These are phyloP conservation scores for Ophiostoma angusticollis DNA, from an alignment of 2,329 filamentous ascomycete genomes.

Conservation along the genomic window DNA sequence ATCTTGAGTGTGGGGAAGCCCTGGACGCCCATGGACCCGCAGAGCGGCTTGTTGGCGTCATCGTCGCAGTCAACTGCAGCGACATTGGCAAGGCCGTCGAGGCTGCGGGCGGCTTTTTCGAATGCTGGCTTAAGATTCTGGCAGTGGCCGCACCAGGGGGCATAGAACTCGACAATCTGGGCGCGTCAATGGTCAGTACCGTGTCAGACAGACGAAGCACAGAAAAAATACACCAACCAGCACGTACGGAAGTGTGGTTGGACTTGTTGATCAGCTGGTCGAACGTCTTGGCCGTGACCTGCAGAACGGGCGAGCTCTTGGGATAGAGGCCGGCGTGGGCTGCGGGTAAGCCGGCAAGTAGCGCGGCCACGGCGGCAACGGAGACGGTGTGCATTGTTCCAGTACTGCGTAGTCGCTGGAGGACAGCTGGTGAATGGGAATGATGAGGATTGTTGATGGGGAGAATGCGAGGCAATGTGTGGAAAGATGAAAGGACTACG, in stretches of 20 bases:
- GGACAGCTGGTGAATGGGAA: too few species aligned
- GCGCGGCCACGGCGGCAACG: slow-evolving; percentile 43
- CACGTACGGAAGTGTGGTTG: slow-evolving; percentile 76
- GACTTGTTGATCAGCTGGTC: slow-evolving; percentile 73
- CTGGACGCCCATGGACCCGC: slow-evolving; percentile 72
- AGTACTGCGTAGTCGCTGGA: too few species aligned
- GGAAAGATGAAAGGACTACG: not conserved
- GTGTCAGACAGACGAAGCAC: not conserved
- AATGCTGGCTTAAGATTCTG: slow-evolving; percentile 91
- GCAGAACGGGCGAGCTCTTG: slow-evolving; percentile 77
- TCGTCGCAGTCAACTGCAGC: slow-evolving; percentile 93
- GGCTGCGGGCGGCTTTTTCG: slow-evolving; percentile 81
- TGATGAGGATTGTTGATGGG: too few species aligned
- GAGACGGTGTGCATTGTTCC: slow-evolving; percentile 14
- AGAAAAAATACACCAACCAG: not conserved
- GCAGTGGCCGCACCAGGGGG: slow-evolving; percentile 96
- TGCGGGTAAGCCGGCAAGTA: slow-evolving; percentile 53
- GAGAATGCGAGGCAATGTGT: too few species aligned
- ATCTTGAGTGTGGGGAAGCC: slow-evolving; percentile 97
- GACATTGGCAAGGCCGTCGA: slow-evolving; percentile 87
- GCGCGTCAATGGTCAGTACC: too few species aligned
- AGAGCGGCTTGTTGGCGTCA: slow-evolving; percentile 80
- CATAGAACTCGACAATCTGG: slow-evolving; percentile 77
- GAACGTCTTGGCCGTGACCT: slow-evolving; percentile 68
- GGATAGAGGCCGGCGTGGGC: slow-evolving; percentile 65